These are phyloP conservation scores for Boletales sp. DNA, from an alignment of 768 basidiomycete genomes.

Conservation along the genomic window DNA sequence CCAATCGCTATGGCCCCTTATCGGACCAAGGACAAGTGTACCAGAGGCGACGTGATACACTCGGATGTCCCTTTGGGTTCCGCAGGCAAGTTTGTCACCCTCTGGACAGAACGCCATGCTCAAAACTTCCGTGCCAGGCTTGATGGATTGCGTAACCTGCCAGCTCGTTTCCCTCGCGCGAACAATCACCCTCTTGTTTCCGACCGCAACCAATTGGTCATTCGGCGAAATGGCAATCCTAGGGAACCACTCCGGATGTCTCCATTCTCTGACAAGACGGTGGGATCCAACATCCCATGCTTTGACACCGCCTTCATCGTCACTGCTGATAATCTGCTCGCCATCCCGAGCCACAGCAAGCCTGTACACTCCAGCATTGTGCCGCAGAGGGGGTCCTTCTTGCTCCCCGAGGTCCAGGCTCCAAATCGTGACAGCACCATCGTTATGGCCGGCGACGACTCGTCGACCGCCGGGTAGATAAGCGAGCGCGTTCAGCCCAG, in stretches of 20 bases:
- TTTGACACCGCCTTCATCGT: neutral
- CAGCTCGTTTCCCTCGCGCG: neutral
- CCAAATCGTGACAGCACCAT: neutral
- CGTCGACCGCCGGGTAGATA: too few relatives aligned
- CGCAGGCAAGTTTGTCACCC: constrained; percentile 1
- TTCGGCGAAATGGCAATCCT: constrained; percentile 1
- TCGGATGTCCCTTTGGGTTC: accelerated
- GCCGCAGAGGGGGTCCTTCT: neutral
- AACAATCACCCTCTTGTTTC: neutral
- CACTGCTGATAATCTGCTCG: neutral
- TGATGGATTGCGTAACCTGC: neutral
- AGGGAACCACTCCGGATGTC: neutral
- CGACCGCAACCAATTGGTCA: neutral
- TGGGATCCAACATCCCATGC: constrained; percentile 5
- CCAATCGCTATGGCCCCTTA: neutral
- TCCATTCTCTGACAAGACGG: constrained; percentile 1
- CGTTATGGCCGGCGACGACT: too few relatives aligned
- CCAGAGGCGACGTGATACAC: constrained; percentile 2
- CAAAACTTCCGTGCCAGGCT: neutral
- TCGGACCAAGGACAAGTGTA: neutral
- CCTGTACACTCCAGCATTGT: neutral
- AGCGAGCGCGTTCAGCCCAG: too few relatives aligned
- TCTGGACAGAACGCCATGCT: constrained; percentile 1
- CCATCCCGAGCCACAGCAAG: neutral
- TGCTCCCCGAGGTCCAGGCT: constrained; percentile 5